A percentile compares a stretch with the other conserved stretches of the same genome.
phyloP scores from a whole-genome alignment of 345 rosid genomes.

The Atalantia buxifolia region DNA sequence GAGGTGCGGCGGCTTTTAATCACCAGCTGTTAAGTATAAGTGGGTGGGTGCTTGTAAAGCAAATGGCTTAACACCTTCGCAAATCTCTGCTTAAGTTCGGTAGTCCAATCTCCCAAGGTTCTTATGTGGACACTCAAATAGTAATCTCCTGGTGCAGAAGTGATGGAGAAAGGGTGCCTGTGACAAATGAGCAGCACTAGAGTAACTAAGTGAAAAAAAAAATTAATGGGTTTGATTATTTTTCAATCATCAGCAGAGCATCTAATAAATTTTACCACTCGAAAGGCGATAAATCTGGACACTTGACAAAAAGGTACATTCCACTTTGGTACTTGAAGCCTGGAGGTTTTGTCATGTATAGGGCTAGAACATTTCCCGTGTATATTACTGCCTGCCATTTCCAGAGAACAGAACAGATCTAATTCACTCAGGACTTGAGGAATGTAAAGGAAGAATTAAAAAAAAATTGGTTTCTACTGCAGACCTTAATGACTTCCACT shows the following conservation, averaged over 20 bases:
- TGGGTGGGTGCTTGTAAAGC: background rate
- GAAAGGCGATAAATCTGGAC: constrained; percentile 70
- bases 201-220: background rate
- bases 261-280: constrained; percentile 58
- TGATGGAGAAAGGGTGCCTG: constrained; percentile 99
- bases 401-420: background rate
- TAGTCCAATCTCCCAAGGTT: constrained; percentile 91
- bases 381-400: constrained; percentile 76
- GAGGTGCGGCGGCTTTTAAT: background rate
- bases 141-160: constrained; percentile 90
- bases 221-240: background rate
- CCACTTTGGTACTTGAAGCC: constrained; percentile 89
- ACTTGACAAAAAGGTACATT: constrained; percentile 91
- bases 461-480: background rate
- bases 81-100: constrained; percentile 62
- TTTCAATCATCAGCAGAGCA: background rate
- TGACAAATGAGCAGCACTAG: background rate
- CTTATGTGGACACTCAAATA: constrained; percentile 88
- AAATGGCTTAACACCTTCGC: constrained; percentile 41
- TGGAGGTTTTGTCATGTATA: constrained; percentile 77
- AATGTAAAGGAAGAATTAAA: background rate
- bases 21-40: background rate
- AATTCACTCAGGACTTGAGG: background rate
- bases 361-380: constrained; percentile 86
- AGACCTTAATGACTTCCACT: constrained; percentile 76